Base-by-base conservation (phyloP, 805 yeast species). In the Ogataea minuta region DNA sequence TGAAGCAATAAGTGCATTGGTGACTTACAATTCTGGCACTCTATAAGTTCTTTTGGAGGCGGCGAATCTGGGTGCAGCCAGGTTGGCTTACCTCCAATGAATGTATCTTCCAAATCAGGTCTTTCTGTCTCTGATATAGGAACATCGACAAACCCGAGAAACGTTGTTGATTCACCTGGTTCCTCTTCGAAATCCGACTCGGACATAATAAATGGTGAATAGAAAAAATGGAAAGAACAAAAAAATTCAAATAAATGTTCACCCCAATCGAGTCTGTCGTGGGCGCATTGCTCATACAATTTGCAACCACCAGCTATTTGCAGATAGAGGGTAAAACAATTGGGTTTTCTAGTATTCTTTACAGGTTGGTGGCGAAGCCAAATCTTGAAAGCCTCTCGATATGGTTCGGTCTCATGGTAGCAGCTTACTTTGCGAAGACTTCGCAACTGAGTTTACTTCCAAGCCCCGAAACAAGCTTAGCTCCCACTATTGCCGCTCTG, bases 41-140 rank as follows among this genome's bases (percentile, higher is more conserved):
- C 57, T 6, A 82, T 54, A 13, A 77, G 58, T 3, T 71, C 72
- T 1, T 66, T 65, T 12, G 69, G 62, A 0, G 95, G 93, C 3
- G 66, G 58, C 0, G 87, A 78, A 1, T 68, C 64, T 3, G 72
- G 70, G 46, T 81, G 74, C 23, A 87, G 59, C 95, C 95, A 83
- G 6, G 78, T 55, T 6, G 90, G 87, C 26, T 64, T 61, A 1
- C 95, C 95, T 1, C 98, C 98, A 23, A 91, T 72, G 47, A 87
- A 81, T 0, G 95, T 78, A 53, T 88, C 96, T 41, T 74, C 79
- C 4, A 69, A 41, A 1, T 69, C 62, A 20, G 78, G 71, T 26
- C 46, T 52, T 24, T 71, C 77, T 3, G 68, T 74, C 11, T 66
- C 70, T 5, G 72, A 68, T 20, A 74, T 71, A n/a, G 77, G 72